phyloP scores from a whole-genome alignment of 495 filamentous ascomycete species.

The Neurospora intermedia region DNA sequence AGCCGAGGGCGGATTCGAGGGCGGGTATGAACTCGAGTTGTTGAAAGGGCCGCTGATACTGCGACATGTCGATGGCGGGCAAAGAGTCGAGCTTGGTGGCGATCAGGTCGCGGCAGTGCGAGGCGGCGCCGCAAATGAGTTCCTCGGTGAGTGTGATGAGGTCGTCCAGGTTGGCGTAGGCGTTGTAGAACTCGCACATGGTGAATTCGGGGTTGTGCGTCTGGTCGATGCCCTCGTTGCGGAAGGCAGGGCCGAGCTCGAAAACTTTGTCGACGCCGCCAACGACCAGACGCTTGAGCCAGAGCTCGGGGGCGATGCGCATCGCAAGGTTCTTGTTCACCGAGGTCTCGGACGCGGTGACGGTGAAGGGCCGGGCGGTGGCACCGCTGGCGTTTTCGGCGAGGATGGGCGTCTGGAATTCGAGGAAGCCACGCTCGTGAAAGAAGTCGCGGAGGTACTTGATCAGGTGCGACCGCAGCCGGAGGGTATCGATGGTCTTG shows the following conservation, averaged over 20 bases:
- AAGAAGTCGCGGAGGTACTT: slow-evolving; percentile 67
- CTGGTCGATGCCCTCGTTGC: slow-evolving; percentile 91
- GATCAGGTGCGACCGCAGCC: slow-evolving; percentile 62
- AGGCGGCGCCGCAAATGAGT: slow-evolving; percentile 49
- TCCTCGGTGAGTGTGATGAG: slow-evolving; percentile 65
- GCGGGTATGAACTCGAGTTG: slow-evolving; percentile 72
- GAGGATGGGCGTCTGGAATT: slow-evolving; percentile 85
- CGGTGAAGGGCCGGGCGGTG: slow-evolving; percentile 74
- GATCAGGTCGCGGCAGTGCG: slow-evolving; percentile 40
- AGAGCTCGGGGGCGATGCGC: slow-evolving; percentile 84
- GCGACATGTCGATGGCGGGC: slow-evolving; percentile 35
- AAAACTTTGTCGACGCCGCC: slow-evolving; percentile 89
- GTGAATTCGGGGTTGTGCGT: slow-evolving; percentile 99
- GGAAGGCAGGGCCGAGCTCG: slow-evolving; percentile 83
- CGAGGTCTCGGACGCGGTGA: slow-evolving; percentile 54
- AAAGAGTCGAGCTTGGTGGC: slow-evolving; percentile 36
- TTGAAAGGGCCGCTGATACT: slow-evolving; percentile 38
- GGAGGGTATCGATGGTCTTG: slow-evolving; percentile 52
- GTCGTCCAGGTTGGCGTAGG: slow-evolving; percentile 67
- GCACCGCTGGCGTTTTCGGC: slow-evolving; percentile 69
- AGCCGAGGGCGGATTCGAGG: slow-evolving; percentile 54
- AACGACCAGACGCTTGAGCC: slow-evolving; percentile 92
- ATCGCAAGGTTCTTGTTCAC: slow-evolving; percentile 57
- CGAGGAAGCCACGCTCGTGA: slow-evolving; percentile 57
- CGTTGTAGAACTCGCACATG: slow-evolving; percentile 91